Conservation (phyloP, 1,139 yeast genomes). For the Entelexis paramagnoliae region DNA sequence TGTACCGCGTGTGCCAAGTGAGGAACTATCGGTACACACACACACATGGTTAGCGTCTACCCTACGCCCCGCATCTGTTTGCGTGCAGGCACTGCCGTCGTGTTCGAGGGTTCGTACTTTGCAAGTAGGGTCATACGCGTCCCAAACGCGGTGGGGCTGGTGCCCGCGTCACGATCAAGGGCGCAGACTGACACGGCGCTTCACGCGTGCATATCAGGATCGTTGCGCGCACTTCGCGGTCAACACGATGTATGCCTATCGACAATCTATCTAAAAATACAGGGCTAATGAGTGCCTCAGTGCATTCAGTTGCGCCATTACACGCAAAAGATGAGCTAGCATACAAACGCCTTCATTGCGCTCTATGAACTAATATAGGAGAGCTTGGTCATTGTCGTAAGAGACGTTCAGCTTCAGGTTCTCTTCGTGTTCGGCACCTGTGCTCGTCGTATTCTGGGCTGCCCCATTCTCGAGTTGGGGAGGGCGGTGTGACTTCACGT, state of each 20-base stretch:
- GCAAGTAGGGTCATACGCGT: background rate
- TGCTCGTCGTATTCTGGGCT: slow-evolving; percentile 7
- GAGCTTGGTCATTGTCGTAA: background rate
- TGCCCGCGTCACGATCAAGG: background rate
- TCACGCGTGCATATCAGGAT: background rate
- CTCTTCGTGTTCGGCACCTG: background rate
- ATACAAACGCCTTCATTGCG: too few species aligned
- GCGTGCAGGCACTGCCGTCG: background rate
- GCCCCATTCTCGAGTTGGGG: background rate
- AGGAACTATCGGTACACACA: background rate
- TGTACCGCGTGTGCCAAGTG: background rate
- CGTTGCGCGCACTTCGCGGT: background rate
- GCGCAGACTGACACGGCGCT: background rate
- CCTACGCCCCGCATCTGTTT: background rate
- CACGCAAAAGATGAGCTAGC: background rate
- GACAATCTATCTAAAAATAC: too few species aligned
- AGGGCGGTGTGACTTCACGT: slow-evolving; percentile 35
- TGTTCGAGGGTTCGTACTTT: background rate
- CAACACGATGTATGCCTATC: too few species aligned
- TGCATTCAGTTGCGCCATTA: too few species aligned
- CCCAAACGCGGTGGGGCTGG: background rate
- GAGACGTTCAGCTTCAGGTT: background rate
- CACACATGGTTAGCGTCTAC: background rate
- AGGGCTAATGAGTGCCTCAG: too few species aligned
- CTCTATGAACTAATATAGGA: background rate